These are phyloP conservation scores for Byssothecium circinans DNA, from an alignment of 2,329 filamentous ascomycete species.

Conservation along the genomic window DNA sequence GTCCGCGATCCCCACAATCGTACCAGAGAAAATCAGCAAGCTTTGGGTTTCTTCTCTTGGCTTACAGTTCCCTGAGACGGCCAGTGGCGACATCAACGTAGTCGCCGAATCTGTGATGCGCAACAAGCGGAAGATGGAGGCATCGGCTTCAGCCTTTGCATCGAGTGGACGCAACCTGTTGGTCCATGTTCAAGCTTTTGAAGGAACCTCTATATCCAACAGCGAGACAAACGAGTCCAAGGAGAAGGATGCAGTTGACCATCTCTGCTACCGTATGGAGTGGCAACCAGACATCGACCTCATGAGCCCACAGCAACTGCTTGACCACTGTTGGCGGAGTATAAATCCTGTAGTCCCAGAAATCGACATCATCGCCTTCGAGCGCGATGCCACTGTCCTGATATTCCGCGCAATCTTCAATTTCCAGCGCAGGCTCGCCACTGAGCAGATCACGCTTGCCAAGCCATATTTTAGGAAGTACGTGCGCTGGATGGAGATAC, in stretches of 20 bases:
- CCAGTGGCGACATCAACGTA: neutral
- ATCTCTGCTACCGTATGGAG: neutral
- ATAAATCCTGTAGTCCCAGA: neutral
- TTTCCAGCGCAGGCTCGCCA: neutral
- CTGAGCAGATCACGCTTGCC: neutral
- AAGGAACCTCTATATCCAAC: neutral
- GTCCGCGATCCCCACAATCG: neutral
- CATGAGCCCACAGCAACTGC: neutral
- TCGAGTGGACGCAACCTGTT: neutral
- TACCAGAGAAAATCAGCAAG: neutral
- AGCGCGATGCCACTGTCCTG: neutral
- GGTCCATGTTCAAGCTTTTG: neutral
- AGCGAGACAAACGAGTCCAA: neutral
- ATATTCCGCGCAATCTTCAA: constrained; percentile 1
- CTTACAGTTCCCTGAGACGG: neutral
- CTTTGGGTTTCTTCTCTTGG: constrained; percentile 2
- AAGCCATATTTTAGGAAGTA: constrained; percentile 1
- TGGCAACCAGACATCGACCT: constrained; percentile 11
- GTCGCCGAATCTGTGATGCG: neutral
- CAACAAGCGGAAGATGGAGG: neutral
- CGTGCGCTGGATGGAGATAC: neutral
- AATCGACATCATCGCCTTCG: neutral
- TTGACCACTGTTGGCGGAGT: neutral
- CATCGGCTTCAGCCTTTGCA: neutral
- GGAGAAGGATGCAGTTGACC: neutral